phyloP scores from a whole-genome alignment of 179 eudicot genomes.

The Spinacia oleracea region DNA sequence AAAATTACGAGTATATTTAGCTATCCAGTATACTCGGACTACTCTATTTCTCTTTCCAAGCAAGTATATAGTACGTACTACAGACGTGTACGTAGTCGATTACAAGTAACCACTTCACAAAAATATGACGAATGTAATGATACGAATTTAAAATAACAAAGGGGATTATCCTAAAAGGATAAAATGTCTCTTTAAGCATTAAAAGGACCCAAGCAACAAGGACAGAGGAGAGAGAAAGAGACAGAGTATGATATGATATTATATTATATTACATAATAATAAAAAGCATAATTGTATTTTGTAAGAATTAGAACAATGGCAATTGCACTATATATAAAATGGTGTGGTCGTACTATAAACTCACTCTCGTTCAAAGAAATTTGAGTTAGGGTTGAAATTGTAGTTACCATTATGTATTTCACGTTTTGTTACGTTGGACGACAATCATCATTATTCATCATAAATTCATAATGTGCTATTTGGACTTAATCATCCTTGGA shows the following conservation, averaged over 20 bases:
- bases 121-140: too few relatives aligned
- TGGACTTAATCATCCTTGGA: conserved; percentile 13
- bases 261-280: too few relatives aligned
- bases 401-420: conserved; percentile 13
- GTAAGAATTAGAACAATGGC: neutral
- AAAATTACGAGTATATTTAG: too few relatives aligned
- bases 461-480: conserved; percentile 3
- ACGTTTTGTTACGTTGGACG: conserved; percentile 13
- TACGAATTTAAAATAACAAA: neutral
- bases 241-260: neutral
- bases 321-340: neutral
- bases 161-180: neutral
- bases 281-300: neutral
- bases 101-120: neutral
- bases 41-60: too few relatives aligned
- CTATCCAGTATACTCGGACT: too few relatives aligned
- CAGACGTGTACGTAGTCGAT: too few relatives aligned
- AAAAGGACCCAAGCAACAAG: neutral
- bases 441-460: conserved; percentile 7
- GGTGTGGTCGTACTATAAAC: neutral
- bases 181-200: conserved; percentile 10
- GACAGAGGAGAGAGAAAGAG: neutral
- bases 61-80: too few relatives aligned
- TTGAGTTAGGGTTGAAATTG: neutral
- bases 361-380: neutral